A percentile compares a stretch with the other conserved stretches of the same genome.
Evolutionary conservation across 2,329 filamentous ascomycete species (phyloP).

Genomic region (Diaporthe amygdali): DNA sequence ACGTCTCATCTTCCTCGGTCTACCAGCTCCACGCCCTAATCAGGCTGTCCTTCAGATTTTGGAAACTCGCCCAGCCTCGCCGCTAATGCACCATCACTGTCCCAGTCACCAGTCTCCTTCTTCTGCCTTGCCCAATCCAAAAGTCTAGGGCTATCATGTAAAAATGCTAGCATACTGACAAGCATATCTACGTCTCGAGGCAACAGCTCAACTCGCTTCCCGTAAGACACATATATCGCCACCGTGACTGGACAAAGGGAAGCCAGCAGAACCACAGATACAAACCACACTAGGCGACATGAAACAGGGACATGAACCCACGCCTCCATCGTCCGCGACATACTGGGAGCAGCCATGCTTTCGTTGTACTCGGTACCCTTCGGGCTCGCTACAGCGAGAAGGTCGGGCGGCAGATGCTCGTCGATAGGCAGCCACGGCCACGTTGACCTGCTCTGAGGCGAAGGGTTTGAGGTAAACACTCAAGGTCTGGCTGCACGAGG

Average conservation of each 20-base stretch:
- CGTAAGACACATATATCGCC: not conserved
- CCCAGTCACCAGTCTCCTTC: not conserved
- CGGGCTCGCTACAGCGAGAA: not conserved
- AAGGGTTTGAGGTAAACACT: not conserved
- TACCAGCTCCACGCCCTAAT: not conserved
- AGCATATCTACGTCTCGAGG: not conserved
- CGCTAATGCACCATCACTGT: not conserved
- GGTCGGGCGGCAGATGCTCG: not conserved
- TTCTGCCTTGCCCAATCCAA: not conserved
- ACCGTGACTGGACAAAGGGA: not conserved
- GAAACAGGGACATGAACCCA: not conserved
- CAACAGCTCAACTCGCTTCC: not conserved
- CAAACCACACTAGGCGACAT: not conserved
- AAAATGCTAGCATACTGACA: not conserved
- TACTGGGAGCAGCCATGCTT: not conserved
- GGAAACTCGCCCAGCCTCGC: not conserved
- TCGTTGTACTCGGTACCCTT: not conserved
- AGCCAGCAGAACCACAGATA: not conserved
- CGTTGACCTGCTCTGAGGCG: not conserved
- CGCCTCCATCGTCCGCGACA: not conserved
- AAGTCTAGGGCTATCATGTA: not conserved
- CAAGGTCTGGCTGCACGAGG: not conserved
- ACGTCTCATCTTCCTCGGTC: not conserved
- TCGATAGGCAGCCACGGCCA: not conserved
- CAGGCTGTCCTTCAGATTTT: not conserved